These are phyloP conservation scores for Chlorella sorokiniana DNA, from an alignment of 139 green algal species.

Conservation along the genomic window DNA sequence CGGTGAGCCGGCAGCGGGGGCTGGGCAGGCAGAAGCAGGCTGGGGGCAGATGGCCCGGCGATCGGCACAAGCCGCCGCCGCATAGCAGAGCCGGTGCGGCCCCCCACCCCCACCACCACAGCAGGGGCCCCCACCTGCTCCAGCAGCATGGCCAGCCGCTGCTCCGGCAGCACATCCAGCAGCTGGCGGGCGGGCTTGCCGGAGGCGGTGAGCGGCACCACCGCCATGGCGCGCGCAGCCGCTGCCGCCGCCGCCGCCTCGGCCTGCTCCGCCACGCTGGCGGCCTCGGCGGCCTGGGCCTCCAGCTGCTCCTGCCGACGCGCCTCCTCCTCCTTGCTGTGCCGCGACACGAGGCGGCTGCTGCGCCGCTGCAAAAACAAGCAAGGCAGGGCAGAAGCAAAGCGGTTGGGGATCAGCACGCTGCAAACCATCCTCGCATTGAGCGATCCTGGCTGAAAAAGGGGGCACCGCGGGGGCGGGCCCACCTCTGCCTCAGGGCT, in stretches of 20 bases:
- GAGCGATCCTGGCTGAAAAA: too few relatives aligned
- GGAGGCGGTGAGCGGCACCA: constrained; percentile 22
- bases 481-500: constrained; percentile 27
- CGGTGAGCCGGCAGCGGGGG: neutral
- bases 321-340: constrained; percentile 24
- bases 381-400: neutral
- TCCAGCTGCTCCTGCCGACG: constrained; percentile 14
- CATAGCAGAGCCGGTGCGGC: neutral
- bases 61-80: too few relatives aligned
- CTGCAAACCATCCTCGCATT: neutral
- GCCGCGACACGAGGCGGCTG: constrained; percentile 35
- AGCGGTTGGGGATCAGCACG: neutral
- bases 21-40: neutral
- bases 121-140: constrained; percentile 11
- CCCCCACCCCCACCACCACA: neutral
- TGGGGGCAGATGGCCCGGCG: neutral
- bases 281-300: neutral
- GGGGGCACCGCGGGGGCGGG: too few relatives aligned
- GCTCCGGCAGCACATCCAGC: constrained; percentile 49
- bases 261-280: neutral
- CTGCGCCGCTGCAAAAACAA: constrained; percentile 29
- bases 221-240: constrained; percentile 2
- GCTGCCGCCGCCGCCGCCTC: constrained; percentile 14
- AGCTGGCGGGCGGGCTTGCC: constrained; percentile 34
- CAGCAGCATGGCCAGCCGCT: constrained; percentile 41